A percentile compares a stretch with the other conserved stretches of the same genome.
These are phyloP conservation scores for Chrysosporium queenslandicum DNA, from an alignment of 2,329 filamentous ascomycete species.

Conservation along the genomic window DNA sequence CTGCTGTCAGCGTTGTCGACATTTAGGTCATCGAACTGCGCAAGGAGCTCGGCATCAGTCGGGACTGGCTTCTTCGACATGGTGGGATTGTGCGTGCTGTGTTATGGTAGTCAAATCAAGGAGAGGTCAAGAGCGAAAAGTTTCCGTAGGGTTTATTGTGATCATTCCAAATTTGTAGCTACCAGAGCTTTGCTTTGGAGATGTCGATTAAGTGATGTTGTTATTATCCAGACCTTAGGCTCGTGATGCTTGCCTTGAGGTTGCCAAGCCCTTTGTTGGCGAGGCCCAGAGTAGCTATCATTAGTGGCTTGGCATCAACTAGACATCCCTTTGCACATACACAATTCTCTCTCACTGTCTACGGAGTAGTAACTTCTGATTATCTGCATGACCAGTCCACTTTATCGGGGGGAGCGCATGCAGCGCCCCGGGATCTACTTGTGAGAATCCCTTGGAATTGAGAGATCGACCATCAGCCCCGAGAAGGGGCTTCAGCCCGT, in stretches of 20 bases:
- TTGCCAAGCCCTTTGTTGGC: not conserved
- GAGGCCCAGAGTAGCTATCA: not conserved
- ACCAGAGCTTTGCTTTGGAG: not conserved
- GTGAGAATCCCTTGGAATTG: no score
- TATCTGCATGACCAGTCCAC: no score
- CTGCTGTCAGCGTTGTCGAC: slow-evolving; percentile 28
- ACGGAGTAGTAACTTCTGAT: no score
- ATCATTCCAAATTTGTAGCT: not conserved
- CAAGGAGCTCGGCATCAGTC: slow-evolving; percentile 42
- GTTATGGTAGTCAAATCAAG: not conserved
- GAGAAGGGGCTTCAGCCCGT: no score
- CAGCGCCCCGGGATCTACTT: no score
- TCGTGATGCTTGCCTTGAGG: not conserved
- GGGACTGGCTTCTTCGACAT: slow-evolving; percentile 26
- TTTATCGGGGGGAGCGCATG: no score
- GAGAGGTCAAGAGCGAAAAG: not conserved
- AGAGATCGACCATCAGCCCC: no score
- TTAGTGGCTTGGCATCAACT: not conserved
- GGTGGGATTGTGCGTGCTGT: not conserved
- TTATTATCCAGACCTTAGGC: not conserved
- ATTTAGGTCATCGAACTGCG: slow-evolving; percentile 41
- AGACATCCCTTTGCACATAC: not conserved
- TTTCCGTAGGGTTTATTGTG: not conserved
- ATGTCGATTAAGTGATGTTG: not conserved
- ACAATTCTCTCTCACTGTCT: no score